phyloP scores from a whole-genome alignment of 2,329 filamentous ascomycete species.

The Epichloe festucae region DNA sequence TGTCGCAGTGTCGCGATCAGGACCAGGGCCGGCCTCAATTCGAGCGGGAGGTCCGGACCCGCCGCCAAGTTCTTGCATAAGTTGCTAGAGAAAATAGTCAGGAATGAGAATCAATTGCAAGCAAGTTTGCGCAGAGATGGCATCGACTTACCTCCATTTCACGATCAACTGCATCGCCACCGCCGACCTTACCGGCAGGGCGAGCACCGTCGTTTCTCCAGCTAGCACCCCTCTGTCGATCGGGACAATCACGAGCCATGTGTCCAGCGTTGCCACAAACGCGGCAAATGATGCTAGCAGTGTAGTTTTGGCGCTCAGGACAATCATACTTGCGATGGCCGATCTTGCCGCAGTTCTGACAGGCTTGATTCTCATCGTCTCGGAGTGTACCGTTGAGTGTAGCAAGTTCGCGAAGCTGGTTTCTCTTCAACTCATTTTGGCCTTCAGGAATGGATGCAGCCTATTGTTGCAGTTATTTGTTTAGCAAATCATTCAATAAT shows the following conservation, averaged over 20 bases:
- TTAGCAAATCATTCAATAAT: neutral
- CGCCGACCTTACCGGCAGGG: constrained; percentile 54
- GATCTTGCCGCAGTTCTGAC: constrained; percentile 98
- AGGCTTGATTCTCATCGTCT: constrained; percentile 98
- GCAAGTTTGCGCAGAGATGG: neutral
- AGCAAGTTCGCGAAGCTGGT: constrained; percentile 93
- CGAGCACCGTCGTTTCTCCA: constrained; percentile 67
- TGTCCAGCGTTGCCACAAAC: constrained; percentile 96
- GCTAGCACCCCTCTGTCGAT: constrained; percentile 77
- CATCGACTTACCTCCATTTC: constrained; percentile 71
- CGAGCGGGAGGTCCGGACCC: constrained; percentile 59
- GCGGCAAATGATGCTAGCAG: constrained; percentile 97
- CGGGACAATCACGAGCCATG: constrained; percentile 96
- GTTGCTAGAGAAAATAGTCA: constrained; percentile 50
- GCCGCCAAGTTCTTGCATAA: constrained; percentile 93
- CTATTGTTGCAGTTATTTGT: constrained; percentile 33
- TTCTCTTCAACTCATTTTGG: constrained; percentile 97
- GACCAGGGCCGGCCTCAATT: constrained; percentile 72
- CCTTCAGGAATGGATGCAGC: constrained; percentile 97
- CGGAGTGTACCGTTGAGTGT: constrained; percentile 97
- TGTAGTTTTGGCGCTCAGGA: constrained; percentile 93
- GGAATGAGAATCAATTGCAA: constrained; percentile 12
- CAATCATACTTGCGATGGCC: constrained; percentile 98
- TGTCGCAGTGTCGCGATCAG: constrained; percentile 35
- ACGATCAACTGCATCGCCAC: constrained; percentile 75